Base-by-base conservation (phyloP, 1,284 basidiomycete species). In the Agaricales sp. region DNA sequence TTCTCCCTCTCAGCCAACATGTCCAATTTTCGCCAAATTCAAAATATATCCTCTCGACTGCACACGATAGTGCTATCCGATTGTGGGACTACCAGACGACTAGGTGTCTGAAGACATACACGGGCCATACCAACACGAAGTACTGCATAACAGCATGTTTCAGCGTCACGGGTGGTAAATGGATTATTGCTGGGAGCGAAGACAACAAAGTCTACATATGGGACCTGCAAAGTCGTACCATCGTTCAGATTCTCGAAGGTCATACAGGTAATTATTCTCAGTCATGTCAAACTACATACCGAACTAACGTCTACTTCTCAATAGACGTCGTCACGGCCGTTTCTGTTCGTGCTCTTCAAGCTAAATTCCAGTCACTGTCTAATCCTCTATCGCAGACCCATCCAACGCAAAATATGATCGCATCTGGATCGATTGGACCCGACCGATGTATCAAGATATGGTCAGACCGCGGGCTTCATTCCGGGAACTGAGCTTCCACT, bases 41-140 rank as follows among this genome's bases (percentile, higher is more conserved):
- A 2, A 88, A 89, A 66, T 95, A 92, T 63, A 85, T 99, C 48
- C 76, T 98, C 45, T 89, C 91, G 1, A 87, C 92, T 0, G 87
- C 93, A 0, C 84, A 98, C 56, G 93, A 97, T 59, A 90, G 82
- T 52, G 82, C 87, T 0, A 88, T 98, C 53, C 80, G 95, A 0
- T 71, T 99, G 12, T 98, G 96, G 92, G 92, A 97, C 60, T 92
- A 95, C 59, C 89, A 94, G 57, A 89, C 87, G 0, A 86, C 87
- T 1, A 84, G 90, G 52, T 90, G 92, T 55, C 70, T 99, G 43
- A 98, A 98, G 67, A 93, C 93, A 1, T 94, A 94, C 63, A 71
- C 71, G 1, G 90, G 88, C 0, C 92, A 95, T 62, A 68, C 64
- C 16, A 95, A 93, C 64, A 66, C 75, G 30, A 87, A 87, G 60